Evolutionary conservation across 352 stramenopile species (phyloP).

Genomic region (Pythium insidiosum): DNA sequence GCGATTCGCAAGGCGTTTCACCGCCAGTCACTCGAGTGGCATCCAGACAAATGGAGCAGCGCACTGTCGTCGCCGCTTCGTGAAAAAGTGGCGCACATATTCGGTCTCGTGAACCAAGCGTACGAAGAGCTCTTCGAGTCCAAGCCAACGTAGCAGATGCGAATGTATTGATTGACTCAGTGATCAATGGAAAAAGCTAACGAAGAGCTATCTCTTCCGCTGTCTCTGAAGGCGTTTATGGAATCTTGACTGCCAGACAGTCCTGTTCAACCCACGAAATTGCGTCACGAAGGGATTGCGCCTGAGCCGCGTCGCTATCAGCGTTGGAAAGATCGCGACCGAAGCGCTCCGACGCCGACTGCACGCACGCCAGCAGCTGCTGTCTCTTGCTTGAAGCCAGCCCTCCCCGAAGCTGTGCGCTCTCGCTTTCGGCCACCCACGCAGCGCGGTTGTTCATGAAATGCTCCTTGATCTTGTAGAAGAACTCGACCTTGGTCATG

Average conservation of each 20-base stretch:
- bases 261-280: no score
- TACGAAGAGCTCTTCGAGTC: conserved; percentile 32
- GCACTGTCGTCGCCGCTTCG: conserved; percentile 19
- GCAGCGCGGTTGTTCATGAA: conserved; percentile 5
- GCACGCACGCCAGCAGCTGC: conserved; percentile 18
- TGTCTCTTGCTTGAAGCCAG: conserved; percentile 6
- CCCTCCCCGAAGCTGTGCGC: conserved; percentile 9
- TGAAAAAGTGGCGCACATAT: conserved; percentile 20
- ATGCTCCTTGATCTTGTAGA: conserved; percentile 32
- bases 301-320: no score
- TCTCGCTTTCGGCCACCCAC: conserved; percentile 11
- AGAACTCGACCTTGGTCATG: conserved; percentile 37
- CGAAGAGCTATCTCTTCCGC: no score
- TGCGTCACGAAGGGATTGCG: no score
- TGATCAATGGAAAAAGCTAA: no score
- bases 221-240: no score
- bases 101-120: conserved; percentile 32
- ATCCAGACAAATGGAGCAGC: conserved; percentile 56
- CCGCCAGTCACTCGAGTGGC: conserved; percentile 50
- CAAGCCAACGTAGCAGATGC: background rate
- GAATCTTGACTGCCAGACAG: no score
- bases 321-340: no score
- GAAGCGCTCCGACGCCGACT: conserved; percentile 15
- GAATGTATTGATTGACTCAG: conserved; percentile 1
- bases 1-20: conserved; percentile 53